phyloP scores from a whole-genome alignment of 352 stramenopile species.

The Phytophthora meadii region DNA sequence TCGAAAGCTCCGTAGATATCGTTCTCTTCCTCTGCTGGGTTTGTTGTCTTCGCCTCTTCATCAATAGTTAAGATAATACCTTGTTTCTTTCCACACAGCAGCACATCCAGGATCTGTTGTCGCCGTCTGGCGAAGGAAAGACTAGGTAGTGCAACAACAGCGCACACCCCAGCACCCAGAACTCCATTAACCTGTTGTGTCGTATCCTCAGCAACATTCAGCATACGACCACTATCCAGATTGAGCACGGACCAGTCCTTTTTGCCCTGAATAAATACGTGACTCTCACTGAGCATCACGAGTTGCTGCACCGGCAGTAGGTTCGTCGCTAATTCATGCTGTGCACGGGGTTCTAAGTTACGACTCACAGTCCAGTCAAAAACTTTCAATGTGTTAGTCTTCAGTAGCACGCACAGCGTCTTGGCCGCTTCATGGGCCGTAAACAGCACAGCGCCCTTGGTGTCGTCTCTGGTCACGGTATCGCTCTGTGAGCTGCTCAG shows the following conservation, averaged over 20 bases:
- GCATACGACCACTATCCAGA: conserved; percentile 61
- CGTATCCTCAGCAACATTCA: conserved; percentile 37
- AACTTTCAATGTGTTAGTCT: conserved; percentile 69
- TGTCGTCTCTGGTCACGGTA: conserved; percentile 62
- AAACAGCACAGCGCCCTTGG: conserved; percentile 64
- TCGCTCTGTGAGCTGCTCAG: conserved; percentile 57
- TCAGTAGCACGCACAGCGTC: conserved; percentile 59
- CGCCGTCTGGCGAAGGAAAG: conserved; percentile 30
- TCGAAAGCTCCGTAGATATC: conserved; percentile 36
- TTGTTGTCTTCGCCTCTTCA: conserved; percentile 12
- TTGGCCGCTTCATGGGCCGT: conserved; percentile 63
- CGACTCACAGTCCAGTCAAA: conserved; percentile 78
- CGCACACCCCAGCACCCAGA: conserved; percentile 39
- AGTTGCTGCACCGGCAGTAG: conserved; percentile 59
- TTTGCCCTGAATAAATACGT: conserved; percentile 70
- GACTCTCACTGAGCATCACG: conserved; percentile 69
- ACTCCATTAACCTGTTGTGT: conserved; percentile 27
- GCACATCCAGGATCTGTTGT: conserved; percentile 51
- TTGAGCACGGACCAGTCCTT: conserved; percentile 72
- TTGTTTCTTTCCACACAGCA: conserved; percentile 67
- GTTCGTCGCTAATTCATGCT: conserved; percentile 60
- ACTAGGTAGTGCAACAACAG: conserved; percentile 51
- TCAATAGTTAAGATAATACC: conserved; percentile 57
- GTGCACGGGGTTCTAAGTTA: conserved; percentile 53
- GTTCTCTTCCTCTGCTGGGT: conserved; percentile 21